Evolutionary conservation across 2,329 filamentous ascomycete species (phyloP).

Genomic region (Moelleriella libera): DNA sequence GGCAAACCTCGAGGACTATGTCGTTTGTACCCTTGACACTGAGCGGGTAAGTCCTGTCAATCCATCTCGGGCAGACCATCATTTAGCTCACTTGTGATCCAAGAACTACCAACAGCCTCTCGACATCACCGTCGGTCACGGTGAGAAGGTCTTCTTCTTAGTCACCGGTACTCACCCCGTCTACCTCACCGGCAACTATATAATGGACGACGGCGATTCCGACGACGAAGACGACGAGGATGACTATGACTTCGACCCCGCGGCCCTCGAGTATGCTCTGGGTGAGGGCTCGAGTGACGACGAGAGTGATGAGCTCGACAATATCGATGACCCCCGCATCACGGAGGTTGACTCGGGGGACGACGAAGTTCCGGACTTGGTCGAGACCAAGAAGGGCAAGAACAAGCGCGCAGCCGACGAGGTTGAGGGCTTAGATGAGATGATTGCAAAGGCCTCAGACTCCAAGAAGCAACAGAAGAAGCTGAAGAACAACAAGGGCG

Average conservation of each 20-base stretch:
- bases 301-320: constrained; percentile 65
- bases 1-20: constrained; percentile 70
- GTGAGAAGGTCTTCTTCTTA: constrained; percentile 85
- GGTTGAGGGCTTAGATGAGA: constrained; percentile 59
- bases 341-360: constrained; percentile 73
- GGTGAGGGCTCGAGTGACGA: constrained; percentile 60
- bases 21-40: constrained; percentile 90
- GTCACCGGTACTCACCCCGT: constrained; percentile 82
- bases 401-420: constrained; percentile 86
- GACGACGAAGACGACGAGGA: constrained; percentile 44
- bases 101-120: constrained; percentile 92
- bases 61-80: no score
- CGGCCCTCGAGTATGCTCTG: constrained; percentile 62
- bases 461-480: constrained; percentile 95
- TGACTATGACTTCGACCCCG: constrained; percentile 70
- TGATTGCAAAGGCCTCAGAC: constrained; percentile 68
- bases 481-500: constrained; percentile 95
- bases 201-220: constrained; percentile 56
- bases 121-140: constrained; percentile 80
- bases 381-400: constrained; percentile 57
- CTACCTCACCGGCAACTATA: constrained; percentile 92
- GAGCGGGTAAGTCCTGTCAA: constrained; percentile 57
- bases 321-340: constrained; percentile 65
- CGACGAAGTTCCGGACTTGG: constrained; percentile 53
- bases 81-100: no score